These are phyloP conservation scores for Irpex lacteus DNA, from an alignment of 1,284 basidiomycete species.

Conservation along the genomic window DNA sequence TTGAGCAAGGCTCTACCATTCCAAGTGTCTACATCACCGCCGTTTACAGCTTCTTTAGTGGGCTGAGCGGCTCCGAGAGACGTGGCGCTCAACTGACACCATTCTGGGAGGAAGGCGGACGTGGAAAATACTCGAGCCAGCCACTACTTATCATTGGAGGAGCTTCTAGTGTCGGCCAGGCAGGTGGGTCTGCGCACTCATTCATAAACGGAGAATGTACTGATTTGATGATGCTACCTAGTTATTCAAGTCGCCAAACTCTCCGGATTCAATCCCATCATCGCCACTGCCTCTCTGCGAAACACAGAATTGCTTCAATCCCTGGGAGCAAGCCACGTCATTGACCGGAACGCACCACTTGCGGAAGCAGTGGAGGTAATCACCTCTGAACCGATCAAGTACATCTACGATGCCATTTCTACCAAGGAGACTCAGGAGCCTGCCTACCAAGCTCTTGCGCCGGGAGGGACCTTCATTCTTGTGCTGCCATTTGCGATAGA, in stretches of 20 bases:
- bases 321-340: slow-evolving; percentile 51
- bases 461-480: slow-evolving; percentile 18
- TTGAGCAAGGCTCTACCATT: slow-evolving; percentile 22
- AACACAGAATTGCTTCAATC: slow-evolving; percentile 42
- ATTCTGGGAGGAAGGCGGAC: slow-evolving; percentile 18
- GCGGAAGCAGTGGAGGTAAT: slow-evolving; percentile 21
- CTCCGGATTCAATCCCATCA: slow-evolving; percentile 52
- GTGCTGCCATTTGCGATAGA: slow-evolving; percentile 1
- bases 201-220: background rate
- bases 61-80: background rate
- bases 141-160: slow-evolving; percentile 36
- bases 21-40: slow-evolving; percentile 21
- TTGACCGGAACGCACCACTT: slow-evolving; percentile 38
- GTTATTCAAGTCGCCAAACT: slow-evolving; percentile 53
- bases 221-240: slow-evolving; percentile 33
- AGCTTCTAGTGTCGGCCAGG: slow-evolving; percentile 35
- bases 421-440: slow-evolving; percentile 12
- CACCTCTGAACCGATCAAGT: slow-evolving; percentile 23
- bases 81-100: slow-evolving; percentile 16
- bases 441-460: slow-evolving; percentile 14
- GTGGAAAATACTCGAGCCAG: slow-evolving; percentile 27
- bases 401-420: slow-evolving; percentile 38
- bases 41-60: slow-evolving; percentile 12
- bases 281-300: slow-evolving; percentile 47
- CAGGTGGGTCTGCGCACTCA: slow-evolving; percentile 16